Percentiles rank a stretch among this genome's conserved stretches.
Conservation (phyloP, 371 early-diverging fungal genomes). For the Mucor sp. region DNA sequence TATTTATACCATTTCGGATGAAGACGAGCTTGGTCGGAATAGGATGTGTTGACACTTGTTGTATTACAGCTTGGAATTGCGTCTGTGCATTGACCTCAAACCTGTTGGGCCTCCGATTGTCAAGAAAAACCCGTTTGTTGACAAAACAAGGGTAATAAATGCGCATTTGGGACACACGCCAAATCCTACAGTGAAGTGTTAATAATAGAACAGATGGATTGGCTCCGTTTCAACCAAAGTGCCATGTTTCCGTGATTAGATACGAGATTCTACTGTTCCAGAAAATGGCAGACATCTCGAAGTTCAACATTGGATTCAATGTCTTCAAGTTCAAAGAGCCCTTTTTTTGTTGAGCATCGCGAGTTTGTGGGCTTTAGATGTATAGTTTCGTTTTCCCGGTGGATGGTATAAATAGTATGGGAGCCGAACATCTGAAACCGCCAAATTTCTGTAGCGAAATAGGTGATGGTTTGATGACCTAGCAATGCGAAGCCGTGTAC, state of each 20-base stretch:
- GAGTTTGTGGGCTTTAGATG: not conserved
- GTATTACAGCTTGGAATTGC: no score
- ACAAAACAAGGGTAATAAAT: not conserved
- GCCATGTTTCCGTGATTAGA: not conserved
- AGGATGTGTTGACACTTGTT: not conserved
- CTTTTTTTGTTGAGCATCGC: not conserved
- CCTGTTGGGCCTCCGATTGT: not conserved
- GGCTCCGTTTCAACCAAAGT: not conserved
- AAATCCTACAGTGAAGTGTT: not conserved
- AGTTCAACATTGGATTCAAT: not conserved
- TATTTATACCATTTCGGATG: not conserved
- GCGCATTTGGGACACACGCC: not conserved
- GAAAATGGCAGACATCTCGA: not conserved
- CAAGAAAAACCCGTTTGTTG: not conserved
- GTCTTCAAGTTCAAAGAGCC: not conserved
- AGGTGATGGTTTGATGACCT: not conserved
- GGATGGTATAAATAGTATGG: not conserved
- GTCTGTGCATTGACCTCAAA: constrained; percentile 1
- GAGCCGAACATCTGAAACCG: not conserved
- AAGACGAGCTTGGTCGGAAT: not conserved
- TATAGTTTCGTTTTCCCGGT: not conserved
- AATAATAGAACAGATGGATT: not conserved
- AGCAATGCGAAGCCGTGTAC: not conserved
- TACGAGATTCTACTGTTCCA: not conserved
- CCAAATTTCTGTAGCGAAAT: not conserved